phyloP scores from a whole-genome alignment of 306 rosid species.

The Vachellia collinsii region DNA sequence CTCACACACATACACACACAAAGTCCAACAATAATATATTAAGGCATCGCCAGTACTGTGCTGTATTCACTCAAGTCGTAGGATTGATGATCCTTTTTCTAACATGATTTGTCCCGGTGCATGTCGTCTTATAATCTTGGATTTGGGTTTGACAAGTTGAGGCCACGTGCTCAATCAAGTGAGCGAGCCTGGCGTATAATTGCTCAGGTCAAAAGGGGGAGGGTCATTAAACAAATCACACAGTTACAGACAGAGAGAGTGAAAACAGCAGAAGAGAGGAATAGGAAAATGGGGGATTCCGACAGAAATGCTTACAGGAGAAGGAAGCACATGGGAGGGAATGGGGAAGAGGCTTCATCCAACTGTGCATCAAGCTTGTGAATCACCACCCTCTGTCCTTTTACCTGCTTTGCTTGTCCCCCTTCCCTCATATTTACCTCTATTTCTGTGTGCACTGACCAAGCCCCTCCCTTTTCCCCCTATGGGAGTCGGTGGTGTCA shows the following conservation, averaged over 20 bases:
- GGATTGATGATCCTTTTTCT: neutral
- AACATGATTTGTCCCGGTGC: neutral
- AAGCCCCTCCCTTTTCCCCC: neutral
- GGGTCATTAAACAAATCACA: neutral
- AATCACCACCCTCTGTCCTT: constrained; percentile 13
- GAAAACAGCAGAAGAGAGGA: neutral
- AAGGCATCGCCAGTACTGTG: neutral
- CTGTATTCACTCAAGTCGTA: neutral
- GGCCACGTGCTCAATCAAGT: constrained; percentile 15
- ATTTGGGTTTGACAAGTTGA: constrained; percentile 3
- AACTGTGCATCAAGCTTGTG: too few species aligned
- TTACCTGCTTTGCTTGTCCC: neutral
- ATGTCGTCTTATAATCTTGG: neutral
- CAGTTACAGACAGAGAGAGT: neutral
- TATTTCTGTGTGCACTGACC: neutral
- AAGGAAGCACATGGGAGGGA: constrained; percentile 43
- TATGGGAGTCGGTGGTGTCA: neutral
- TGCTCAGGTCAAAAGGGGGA: neutral
- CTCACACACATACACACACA: too few species aligned
- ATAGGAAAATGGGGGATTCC: constrained; percentile 42
- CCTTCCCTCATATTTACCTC: neutral
- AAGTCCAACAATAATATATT: constrained; percentile 16
- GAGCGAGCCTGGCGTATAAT: neutral
- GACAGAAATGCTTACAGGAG: constrained; percentile 53
- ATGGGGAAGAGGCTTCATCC: constrained; percentile 19